Evolutionary conservation across 1,139 yeast species (phyloP).

Genomic region (Blastobotrys malaysiensis): DNA sequence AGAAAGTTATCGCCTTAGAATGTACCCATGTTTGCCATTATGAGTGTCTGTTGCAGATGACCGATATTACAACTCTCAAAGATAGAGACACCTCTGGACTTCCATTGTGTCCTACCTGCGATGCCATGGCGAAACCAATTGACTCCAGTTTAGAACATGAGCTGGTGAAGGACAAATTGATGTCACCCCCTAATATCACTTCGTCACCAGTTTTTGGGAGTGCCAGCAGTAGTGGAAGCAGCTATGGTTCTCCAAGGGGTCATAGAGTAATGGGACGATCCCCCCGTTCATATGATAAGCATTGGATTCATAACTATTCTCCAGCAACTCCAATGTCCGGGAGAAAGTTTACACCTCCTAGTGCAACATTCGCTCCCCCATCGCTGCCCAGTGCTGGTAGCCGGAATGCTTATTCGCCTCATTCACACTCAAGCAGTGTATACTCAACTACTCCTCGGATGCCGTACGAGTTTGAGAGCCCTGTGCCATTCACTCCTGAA

Average conservation of each 20-base stretch:
- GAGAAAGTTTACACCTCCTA: neutral
- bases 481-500: neutral
- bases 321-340: neutral
- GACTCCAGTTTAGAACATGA: constrained; percentile 20
- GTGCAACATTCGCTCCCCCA: neutral
- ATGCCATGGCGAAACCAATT: constrained; percentile 21
- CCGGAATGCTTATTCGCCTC: neutral
- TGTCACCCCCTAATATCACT: constrained; percentile 1
- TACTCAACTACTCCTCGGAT: neutral
- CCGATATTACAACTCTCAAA: constrained; percentile 14
- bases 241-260: neutral
- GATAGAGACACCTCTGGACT: constrained; percentile 16
- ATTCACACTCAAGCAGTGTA: neutral
- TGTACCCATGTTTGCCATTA: constrained; percentile 26
- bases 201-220: neutral
- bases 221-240: neutral
- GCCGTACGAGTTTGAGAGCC: neutral
- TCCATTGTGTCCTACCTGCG: constrained; percentile 28
- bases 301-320: neutral
- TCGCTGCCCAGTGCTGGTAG: neutral
- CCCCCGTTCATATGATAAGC: neutral
- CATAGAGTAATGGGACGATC: neutral
- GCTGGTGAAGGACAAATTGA: constrained; percentile 18
- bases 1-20: constrained; percentile 20
- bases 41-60: constrained; percentile 23